Evolutionary conservation across 345 rosid genomes (phyloP).

Genomic region (Pseudoturritis turrita): DNA sequence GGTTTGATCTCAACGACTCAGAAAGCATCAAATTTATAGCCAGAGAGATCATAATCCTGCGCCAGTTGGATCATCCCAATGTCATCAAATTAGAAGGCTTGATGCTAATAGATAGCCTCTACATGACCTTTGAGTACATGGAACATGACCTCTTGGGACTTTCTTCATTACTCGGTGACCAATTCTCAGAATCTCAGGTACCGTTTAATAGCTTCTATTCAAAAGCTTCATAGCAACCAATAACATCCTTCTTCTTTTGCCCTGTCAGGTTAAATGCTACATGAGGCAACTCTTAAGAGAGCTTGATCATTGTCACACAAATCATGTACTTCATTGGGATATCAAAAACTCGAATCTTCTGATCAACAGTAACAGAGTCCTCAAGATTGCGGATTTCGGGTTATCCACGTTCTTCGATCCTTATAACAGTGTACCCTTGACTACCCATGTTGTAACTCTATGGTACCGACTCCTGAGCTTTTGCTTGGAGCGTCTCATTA

Average conservation of each 20-base stretch:
- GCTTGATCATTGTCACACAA: slow-evolving; percentile 86
- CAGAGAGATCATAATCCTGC: slow-evolving; percentile 74
- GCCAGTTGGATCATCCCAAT: slow-evolving; percentile 84
- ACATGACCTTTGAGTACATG: slow-evolving; percentile 91
- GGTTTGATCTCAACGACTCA: slow-evolving; percentile 57
- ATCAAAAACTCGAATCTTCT: slow-evolving; percentile 97
- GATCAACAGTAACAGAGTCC: slow-evolving; percentile 56
- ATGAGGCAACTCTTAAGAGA: slow-evolving; percentile 85
- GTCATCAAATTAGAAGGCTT: slow-evolving; percentile 81
- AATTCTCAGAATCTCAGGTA: slow-evolving; percentile 88
- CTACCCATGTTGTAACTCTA: slow-evolving; percentile 86
- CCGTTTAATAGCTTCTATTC: not conserved
- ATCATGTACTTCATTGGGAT: slow-evolving; percentile 75
- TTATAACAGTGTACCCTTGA: slow-evolving; percentile 49
- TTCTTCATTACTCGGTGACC: slow-evolving; percentile 59
- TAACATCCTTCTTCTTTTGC: slow-evolving; percentile 13
- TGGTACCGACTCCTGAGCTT: slow-evolving; percentile 97
- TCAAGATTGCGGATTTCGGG: slow-evolving; percentile 97
- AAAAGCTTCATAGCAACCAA: not conserved
- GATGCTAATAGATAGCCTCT: slow-evolving; percentile 64
- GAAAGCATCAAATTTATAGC: slow-evolving; percentile 85
- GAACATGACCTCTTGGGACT: slow-evolving; percentile 94
- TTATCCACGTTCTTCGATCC: slow-evolving; percentile 74
- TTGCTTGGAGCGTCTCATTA: slow-evolving; percentile 80
- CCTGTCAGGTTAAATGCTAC: slow-evolving; percentile 76